Evolutionary conservation across 2,329 filamentous ascomycete genomes (phyloP).

Genomic region (Trichophyton equinum): DNA sequence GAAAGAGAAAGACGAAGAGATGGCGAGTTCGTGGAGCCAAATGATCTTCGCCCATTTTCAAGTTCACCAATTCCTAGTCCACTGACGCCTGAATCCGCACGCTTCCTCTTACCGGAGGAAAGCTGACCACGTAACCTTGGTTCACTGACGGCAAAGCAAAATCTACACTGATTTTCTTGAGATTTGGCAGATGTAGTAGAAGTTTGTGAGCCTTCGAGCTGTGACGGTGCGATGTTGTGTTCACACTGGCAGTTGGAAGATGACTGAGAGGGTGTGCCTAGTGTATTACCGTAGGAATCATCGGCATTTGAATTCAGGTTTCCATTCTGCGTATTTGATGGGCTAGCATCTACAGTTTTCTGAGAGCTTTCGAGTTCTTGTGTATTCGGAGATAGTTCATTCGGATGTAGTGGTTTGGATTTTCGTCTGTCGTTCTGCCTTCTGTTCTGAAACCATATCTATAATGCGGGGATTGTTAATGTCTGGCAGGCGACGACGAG

Average conservation of each 20-base stretch:
- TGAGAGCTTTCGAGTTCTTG: background rate
- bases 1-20: slow-evolving; percentile 31
- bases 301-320: background rate
- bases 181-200: background rate
- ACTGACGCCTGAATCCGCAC: slow-evolving; percentile 6
- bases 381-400: background rate
- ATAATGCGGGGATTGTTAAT: background rate
- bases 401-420: slow-evolving; percentile 49
- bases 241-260: background rate
- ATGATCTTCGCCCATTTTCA: slow-evolving; percentile 2
- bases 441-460: slow-evolving; percentile 98
- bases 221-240: background rate
- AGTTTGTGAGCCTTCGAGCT: background rate
- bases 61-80: background rate
- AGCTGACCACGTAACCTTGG: background rate
- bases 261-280: background rate
- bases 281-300: background rate
- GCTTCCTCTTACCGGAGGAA: slow-evolving; percentile 11
- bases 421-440: slow-evolving; percentile 86
- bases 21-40: slow-evolving; percentile 17
- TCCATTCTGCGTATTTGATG: background rate
- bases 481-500: background rate
- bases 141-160: background rate
- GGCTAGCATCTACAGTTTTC: background rate
- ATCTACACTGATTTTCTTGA: background rate